These are phyloP conservation scores for Phtheirospermum japonicum DNA, from an alignment of 257 asterid genomes.

Conservation along the genomic window DNA sequence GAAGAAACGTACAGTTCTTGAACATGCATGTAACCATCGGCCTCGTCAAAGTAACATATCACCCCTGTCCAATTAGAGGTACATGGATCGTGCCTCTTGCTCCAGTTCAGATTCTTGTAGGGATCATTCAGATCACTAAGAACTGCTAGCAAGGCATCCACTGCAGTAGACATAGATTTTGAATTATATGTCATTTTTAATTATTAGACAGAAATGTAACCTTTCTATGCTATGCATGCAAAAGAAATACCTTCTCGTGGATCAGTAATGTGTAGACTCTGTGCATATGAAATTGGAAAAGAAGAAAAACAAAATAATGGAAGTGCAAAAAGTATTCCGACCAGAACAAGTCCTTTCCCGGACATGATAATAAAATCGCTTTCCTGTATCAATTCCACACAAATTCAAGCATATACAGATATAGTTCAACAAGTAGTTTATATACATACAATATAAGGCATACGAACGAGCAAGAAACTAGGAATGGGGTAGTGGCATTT, in stretches of 20 bases:
- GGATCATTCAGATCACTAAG: conserved; percentile 37
- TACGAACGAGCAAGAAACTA: conserved; percentile 6
- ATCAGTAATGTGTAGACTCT: conserved; percentile 43
- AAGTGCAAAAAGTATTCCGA: too few relatives aligned
- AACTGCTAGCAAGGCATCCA: conserved; percentile 38
- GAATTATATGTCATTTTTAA: too few relatives aligned
- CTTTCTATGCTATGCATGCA: too few relatives aligned
- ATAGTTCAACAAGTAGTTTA: not conserved
- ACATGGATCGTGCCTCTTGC: conserved; percentile 39
- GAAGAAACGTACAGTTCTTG: conserved; percentile 43
- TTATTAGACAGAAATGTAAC: too few relatives aligned
- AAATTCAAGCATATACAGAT: not conserved
- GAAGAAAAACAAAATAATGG: too few relatives aligned
- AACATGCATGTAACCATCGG: conserved; percentile 45
- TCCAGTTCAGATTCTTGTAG: conserved; percentile 38
- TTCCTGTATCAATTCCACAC: conserved; percentile 8
- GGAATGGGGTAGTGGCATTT: too few relatives aligned
- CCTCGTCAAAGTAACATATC: conserved; percentile 8
- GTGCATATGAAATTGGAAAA: too few relatives aligned
- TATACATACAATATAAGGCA: not conserved
- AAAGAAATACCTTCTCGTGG: conserved; percentile 38
- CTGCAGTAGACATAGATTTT: too few relatives aligned
- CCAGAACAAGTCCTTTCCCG: conserved; percentile 10
- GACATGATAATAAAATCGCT: conserved; percentile 25
- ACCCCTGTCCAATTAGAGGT: conserved; percentile 39